A percentile compares a stretch with the other conserved stretches of the same genome.
Conservation (phyloP, 768 basidiomycete species). For the Hygrophoropsis aurantiaca region DNA sequence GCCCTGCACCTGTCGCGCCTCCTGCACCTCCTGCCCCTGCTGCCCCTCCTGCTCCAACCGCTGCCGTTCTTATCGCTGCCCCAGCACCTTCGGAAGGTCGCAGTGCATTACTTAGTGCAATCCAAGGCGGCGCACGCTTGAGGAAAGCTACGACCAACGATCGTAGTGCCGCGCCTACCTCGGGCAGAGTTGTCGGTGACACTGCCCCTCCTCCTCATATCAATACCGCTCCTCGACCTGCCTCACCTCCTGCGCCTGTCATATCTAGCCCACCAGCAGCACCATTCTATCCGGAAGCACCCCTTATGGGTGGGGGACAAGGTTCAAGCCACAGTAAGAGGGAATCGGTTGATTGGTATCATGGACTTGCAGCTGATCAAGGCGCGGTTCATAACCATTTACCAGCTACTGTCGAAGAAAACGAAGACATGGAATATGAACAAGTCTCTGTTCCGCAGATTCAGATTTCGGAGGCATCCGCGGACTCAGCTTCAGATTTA, state of each 20-base stretch:
- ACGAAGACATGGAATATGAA: conserved; percentile 42
- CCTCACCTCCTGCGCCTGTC: conserved; percentile 38
- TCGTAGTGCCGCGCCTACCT: conserved; percentile 65
- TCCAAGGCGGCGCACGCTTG: conserved; percentile 73
- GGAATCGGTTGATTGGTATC: conserved; percentile 91
- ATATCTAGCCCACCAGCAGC: conserved; percentile 29
- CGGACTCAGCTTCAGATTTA: conserved; percentile 45
- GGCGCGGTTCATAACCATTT: conserved; percentile 41
- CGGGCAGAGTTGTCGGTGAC: conserved; percentile 82
- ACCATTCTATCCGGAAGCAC: conserved; percentile 11
- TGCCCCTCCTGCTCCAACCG: conserved; percentile 33
- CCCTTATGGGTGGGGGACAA: conserved; percentile 11
- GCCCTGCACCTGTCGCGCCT: conserved; percentile 13
- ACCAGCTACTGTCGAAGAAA: conserved; percentile 61
- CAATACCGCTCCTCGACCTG: conserved; percentile 42
- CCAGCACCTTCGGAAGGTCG: conserved; percentile 46
- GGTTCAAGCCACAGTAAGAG: conserved; percentile 46
- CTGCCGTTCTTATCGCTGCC: conserved; percentile 34
- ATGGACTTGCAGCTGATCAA: conserved; percentile 77
- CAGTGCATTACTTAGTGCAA: conserved; percentile 71
- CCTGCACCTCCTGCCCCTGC: conserved; percentile 27
- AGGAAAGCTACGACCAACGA: conserved; percentile 81
- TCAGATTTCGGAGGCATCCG: conserved; percentile 48
- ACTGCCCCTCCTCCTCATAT: conserved; percentile 69
- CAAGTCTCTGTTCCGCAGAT: conserved; percentile 49